Evolutionary conservation across 1,284 basidiomycete species (phyloP), one percentile per base, ranked within the genome.

Genomic region (Polyporus tsugae): DNA sequence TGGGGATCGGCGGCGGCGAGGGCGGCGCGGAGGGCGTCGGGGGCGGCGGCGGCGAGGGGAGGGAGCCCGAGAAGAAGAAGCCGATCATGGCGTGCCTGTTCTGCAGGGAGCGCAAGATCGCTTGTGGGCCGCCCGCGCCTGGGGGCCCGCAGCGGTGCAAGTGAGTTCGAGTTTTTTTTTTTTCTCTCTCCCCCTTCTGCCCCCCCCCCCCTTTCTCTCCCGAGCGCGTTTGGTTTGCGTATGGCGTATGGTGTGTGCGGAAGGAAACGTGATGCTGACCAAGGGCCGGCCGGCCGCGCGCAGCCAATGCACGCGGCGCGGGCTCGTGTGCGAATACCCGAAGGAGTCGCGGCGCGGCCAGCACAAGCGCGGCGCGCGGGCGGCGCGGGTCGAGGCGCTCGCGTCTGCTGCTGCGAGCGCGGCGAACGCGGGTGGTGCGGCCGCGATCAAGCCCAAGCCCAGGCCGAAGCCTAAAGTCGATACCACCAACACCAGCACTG

Each of bases 301-400:
- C 73, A 87, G 85, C 68, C 85, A 87, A 75, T 86, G 85, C 68
- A 77, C 81, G 63, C 81, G 86, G 67, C 83, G 85, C 62, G 79
- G 79, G 55, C 82, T 85, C 67, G 78, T 79, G 64, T 86, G 85
- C 74, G 82, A 82, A 67, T 87, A 85, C 72, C 85, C 85, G 39
- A 85, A 83, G 67, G 85, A 87, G 74, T 87, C 84, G 15, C 82
- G 83, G 53, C 81, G 86, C 42, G 86, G 85, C 1, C 85, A 85
- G 71, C 84, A 85, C 75, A 86, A 85, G 72, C 84, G 83, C 49
- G 73, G 62, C 11, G 74, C 72, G 25, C 75, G 74, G 67, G 73
- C 73, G 35, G 72, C 68, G 29, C 73, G 73, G 55, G 71, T 77
- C 53, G 70, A 71, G 64, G 75, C 73, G 1, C 73, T 74, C 53